Evolutionary conservation across 345 rosid genomes (phyloP).

Genomic region (Xanthoceras sorbifolium): DNA sequence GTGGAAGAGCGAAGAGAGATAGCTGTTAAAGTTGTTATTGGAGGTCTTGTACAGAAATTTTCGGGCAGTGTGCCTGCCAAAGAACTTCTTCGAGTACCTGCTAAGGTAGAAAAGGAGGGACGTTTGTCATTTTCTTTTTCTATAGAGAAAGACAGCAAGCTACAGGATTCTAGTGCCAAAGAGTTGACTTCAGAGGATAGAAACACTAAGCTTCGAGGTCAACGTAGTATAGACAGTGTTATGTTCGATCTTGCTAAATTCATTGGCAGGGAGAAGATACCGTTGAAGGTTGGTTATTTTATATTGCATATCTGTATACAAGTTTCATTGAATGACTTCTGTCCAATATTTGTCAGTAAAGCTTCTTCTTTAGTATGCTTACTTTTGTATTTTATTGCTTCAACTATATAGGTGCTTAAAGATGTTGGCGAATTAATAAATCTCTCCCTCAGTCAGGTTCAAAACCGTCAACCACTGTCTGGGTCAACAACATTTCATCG

Average conservation of each 20-base stretch:
- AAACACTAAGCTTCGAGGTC: constrained; percentile 61
- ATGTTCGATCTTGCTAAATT: constrained; percentile 81
- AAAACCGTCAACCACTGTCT: constrained; percentile 65
- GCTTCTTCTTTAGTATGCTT: constrained; percentile 10
- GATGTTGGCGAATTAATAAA: constrained; percentile 80
- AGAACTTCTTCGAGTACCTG: constrained; percentile 75
- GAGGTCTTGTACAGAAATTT: constrained; percentile 64
- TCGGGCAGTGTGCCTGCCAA: constrained; percentile 48
- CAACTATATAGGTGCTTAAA: constrained; percentile 67
- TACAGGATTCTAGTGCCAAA: constrained; percentile 46
- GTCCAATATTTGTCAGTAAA: background rate
- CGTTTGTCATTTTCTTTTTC: constrained; percentile 63
- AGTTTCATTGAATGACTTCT: background rate
- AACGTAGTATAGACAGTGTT: constrained; percentile 61
- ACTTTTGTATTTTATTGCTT: constrained; percentile 17
- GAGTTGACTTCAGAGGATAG: constrained; percentile 45
- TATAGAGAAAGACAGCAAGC: constrained; percentile 57
- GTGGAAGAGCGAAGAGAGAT: constrained; percentile 59
- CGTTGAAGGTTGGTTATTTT: constrained; percentile 66
- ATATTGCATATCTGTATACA: background rate
- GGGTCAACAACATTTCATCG: constrained; percentile 84
- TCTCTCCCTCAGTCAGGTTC: constrained; percentile 74
- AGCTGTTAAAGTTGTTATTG: constrained; percentile 77
- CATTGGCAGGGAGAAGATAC: constrained; percentile 85
- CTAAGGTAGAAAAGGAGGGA: constrained; percentile 65